A percentile compares a stretch with the other conserved stretches of the same genome.
These are phyloP conservation scores for Blakeslea trispora DNA, from an alignment of 371 early-diverging fungal genomes.

Conservation along the genomic window DNA sequence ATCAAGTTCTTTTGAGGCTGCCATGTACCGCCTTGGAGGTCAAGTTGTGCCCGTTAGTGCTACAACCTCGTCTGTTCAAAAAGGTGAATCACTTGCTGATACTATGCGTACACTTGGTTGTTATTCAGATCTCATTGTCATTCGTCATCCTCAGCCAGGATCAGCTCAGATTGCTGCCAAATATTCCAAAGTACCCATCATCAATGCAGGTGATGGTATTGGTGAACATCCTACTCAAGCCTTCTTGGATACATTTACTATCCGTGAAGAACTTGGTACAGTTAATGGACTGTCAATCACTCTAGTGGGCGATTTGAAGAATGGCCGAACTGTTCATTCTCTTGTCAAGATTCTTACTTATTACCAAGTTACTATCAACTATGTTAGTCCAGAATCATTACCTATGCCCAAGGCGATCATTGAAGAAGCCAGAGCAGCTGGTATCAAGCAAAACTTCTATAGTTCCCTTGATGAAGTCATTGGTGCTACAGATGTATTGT, in stretches of 20 bases:
- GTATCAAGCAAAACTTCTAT: slow-evolving; percentile 74
- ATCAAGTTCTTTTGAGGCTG: slow-evolving; percentile 90
- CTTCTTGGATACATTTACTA: slow-evolving; percentile 94
- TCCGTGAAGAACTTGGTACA: slow-evolving; percentile 93
- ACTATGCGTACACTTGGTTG: slow-evolving; percentile 92
- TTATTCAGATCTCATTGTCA: slow-evolving; percentile 89
- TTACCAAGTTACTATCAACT: slow-evolving; percentile 92
- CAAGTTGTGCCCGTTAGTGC: slow-evolving; percentile 83
- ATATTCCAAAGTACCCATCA: slow-evolving; percentile 87
- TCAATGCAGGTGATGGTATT: slow-evolving; percentile 96
- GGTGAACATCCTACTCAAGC: slow-evolving; percentile 99
- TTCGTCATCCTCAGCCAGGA: slow-evolving; percentile 94
- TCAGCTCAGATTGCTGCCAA: slow-evolving; percentile 84
- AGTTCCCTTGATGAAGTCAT: slow-evolving; percentile 77
- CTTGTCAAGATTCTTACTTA: slow-evolving; percentile 89
- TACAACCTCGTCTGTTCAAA: slow-evolving; percentile 85
- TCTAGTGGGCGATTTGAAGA: slow-evolving; percentile 94
- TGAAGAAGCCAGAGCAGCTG: slow-evolving; percentile 68
- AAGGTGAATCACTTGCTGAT: slow-evolving; percentile 94
- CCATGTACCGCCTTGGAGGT: slow-evolving; percentile 94
- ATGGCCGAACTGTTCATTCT: slow-evolving; percentile 97
- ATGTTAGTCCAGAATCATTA: slow-evolving; percentile 84
- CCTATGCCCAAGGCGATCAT: slow-evolving; percentile 88
- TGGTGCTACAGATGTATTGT: slow-evolving; percentile 90
- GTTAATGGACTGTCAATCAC: slow-evolving; percentile 95